phyloP scores from a whole-genome alignment of 768 basidiomycete species.

The Boletus eberwhitei region DNA sequence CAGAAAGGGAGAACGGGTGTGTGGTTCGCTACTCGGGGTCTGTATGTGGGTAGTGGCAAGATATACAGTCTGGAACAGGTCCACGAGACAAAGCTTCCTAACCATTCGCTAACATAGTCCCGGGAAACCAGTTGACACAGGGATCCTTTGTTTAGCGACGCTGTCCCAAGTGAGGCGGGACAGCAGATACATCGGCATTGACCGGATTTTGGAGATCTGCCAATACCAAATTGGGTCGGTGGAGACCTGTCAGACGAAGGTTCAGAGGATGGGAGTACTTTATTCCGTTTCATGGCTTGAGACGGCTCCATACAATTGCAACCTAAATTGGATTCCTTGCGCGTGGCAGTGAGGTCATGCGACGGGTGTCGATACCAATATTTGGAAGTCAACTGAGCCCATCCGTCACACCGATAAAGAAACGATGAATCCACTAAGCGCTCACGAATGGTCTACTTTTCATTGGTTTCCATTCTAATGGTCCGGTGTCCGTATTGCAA shows the following conservation, averaged over 20 bases:
- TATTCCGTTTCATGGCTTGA: background rate
- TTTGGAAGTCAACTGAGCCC: background rate
- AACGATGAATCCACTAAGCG: background rate
- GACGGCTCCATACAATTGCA: background rate
- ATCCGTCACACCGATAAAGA: background rate
- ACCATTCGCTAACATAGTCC: background rate
- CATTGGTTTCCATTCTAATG: conserved; percentile 6
- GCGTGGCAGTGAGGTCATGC: background rate
- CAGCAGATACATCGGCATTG: background rate
- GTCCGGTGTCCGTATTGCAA: conserved; percentile 22
- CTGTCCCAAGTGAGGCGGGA: background rate
- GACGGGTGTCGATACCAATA: background rate
- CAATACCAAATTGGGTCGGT: background rate
- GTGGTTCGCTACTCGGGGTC: background rate
- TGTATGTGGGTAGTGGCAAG: background rate
- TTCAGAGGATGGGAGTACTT: background rate
- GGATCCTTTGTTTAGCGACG: background rate
- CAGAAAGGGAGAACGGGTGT: background rate
- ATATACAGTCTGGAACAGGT: background rate
- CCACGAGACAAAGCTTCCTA: background rate
- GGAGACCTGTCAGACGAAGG: background rate
- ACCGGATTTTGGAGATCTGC: background rate
- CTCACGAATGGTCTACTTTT: background rate
- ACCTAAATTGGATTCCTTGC: background rate
- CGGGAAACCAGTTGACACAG: background rate